phyloP scores from a whole-genome alignment of 108 stramenopile species.

The Parietichytrium sp. region DNA sequence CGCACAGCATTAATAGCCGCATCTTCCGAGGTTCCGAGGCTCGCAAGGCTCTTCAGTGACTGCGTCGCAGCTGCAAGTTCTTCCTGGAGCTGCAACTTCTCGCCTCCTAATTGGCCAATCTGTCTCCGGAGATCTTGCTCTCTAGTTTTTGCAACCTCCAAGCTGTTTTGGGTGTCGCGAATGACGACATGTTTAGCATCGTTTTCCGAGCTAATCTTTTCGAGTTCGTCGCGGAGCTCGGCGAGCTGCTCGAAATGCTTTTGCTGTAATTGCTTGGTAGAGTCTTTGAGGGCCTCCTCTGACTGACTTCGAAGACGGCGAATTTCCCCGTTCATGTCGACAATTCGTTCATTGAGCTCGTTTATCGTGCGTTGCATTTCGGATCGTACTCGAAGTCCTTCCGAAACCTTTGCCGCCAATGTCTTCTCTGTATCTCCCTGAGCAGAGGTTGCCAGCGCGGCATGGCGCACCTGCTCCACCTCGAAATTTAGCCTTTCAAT shows the following conservation, averaged over 20 bases:
- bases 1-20: slow-evolving; percentile 9
- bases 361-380: neutral
- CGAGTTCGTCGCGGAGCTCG: neutral
- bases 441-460: neutral
- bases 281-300: neutral
- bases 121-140: neutral
- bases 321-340: neutral
- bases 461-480: slow-evolving; percentile 23
- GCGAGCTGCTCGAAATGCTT: neutral
- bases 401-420: slow-evolving; percentile 2
- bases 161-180: neutral
- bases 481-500: neutral
- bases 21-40: neutral
- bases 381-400: neutral
- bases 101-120: neutral
- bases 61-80: neutral
- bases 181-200: neutral
- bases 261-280: neutral
- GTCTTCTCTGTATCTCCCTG: neutral
- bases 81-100: neutral
- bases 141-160: neutral
- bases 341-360: neutral
- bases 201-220: neutral
- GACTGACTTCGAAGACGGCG: neutral
- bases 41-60: neutral